Evolutionary conservation across 2,329 filamentous ascomycete species (phyloP), one percentile per base, ranked within the genome.

Genomic region (Penicillium sp.): DNA sequence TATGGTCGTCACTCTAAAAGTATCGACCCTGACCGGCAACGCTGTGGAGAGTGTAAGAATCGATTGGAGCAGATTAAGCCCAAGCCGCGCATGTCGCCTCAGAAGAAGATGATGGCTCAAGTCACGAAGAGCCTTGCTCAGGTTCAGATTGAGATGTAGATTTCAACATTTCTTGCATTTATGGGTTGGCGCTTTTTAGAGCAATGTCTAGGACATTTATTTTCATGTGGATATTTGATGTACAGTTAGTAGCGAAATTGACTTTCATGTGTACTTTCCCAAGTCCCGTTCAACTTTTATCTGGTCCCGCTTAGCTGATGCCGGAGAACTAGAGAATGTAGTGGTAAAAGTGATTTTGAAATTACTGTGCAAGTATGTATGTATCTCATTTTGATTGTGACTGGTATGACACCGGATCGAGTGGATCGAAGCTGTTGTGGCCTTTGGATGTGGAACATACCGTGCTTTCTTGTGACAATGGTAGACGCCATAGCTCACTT

Each of bases 1-100:
- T 95, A 87, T 67, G 88, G 90, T 64, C 78, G 92, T 4, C 92
- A 97, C 69, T 90, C 86, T 13, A 89, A 86, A 71, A 93, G 88
- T 65, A 88, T 97, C 57, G 83, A 96, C 66, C 78, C 86, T 0
- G 65, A 66, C 27, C 79, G 81, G 42, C 84, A 90, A 60, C 80
- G 81, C 1, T 97, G 92, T 67, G 89, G 89, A 1, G 73, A 67
- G n/a, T 97, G 92, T 67, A 86, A 83, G 63, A 77, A 80, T 4
- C 68, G 70, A 0, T 70, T 98, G 56, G 74, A 82, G 60, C 93
- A 97, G 77, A 84, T 84, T 7, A 90, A 88, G 67, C 92, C 92
- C 0, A 79, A 80, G 33, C 90, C 90, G 0, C 76, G 87, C 37
- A 73, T 65, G 29, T 64, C 62, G 8, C 62, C 63, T 2, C 61